phyloP scores from a whole-genome alignment of 1,284 basidiomycete genomes.

The Melampsora larici-populina region DNA sequence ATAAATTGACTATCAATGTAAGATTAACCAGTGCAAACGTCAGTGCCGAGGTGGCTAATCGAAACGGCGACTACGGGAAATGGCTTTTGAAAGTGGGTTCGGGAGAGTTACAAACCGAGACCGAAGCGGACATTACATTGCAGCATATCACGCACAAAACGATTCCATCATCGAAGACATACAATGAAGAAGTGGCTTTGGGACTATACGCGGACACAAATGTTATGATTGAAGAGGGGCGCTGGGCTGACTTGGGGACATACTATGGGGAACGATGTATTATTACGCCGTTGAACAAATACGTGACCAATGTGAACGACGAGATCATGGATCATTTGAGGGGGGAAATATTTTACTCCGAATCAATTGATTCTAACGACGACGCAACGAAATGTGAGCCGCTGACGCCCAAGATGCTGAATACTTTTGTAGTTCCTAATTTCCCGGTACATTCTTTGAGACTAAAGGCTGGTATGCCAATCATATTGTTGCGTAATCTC shows the following conservation, averaged over 20 bases:
- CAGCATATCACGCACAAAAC: too few species aligned
- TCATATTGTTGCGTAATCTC: constrained; percentile 5
- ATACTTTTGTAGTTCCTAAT: neutral
- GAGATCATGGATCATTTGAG: too few species aligned
- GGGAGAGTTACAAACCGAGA: neutral
- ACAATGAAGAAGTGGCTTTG: too few species aligned
- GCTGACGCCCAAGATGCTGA: neutral
- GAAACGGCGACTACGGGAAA: neutral
- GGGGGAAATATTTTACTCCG: neutral
- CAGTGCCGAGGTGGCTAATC: too few species aligned
- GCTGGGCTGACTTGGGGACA: neutral
- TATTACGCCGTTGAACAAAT: neutral
- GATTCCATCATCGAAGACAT: too few species aligned
- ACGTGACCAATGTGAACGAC: neutral
- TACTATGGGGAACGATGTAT: neutral
- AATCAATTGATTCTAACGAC: neutral
- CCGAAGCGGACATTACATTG: neutral
- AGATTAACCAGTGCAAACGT: neutral
- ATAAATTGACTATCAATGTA: neutral
- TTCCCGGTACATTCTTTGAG: neutral
- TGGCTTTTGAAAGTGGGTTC: neutral
- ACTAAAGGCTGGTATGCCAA: neutral
- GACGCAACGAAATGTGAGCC: too few species aligned
- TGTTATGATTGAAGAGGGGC: too few species aligned
- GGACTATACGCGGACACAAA: too few species aligned